Percentiles rank a stretch among this genome's conserved stretches.
Conservation (phyloP, 1,284 basidiomycete species). For the Stygiomarasmius scandens region DNA sequence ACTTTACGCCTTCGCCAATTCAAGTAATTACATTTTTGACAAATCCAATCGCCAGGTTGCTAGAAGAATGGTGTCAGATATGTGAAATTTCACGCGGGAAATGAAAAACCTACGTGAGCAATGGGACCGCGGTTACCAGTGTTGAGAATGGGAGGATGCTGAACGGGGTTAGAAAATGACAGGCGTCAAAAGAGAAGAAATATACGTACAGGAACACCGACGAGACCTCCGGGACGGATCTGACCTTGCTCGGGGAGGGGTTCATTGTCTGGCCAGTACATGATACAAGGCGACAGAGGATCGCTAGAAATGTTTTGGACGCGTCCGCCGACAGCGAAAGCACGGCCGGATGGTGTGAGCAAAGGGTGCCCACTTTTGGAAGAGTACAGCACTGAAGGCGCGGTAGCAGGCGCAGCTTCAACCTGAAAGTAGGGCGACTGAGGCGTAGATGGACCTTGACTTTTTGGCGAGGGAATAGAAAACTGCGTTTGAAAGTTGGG, state of each 20-base stretch:
- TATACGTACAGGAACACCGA: constrained; percentile 56
- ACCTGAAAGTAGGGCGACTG: constrained; percentile 9
- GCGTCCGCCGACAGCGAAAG: constrained; percentile 70
- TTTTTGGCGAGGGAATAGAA: constrained; percentile 9
- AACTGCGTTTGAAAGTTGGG: constrained; percentile 25
- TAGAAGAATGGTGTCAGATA: constrained; percentile 25
- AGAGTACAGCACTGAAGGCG: constrained; percentile 28
- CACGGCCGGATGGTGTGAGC: constrained; percentile 76
- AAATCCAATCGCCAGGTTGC: constrained; percentile 92
- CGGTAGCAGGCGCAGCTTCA: not conserved
- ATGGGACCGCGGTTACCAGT: constrained; percentile 89
- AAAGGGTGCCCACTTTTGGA: constrained; percentile 51
- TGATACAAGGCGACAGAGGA: constrained; percentile 69
- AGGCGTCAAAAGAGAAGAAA: not conserved
- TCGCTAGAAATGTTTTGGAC: constrained; percentile 77
- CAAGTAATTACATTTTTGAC: constrained; percentile 79
- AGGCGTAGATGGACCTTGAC: not conserved
- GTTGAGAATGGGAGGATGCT: constrained; percentile 85
- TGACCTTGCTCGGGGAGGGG: constrained; percentile 75
- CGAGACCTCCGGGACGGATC: constrained; percentile 61
- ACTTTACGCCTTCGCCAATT: constrained; percentile 88
- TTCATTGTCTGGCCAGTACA: constrained; percentile 89
- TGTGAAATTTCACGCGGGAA: not conserved
- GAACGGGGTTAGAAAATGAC: constrained; percentile 15
- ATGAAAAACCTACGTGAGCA: constrained; percentile 44